Base-by-base conservation (phyloP, 352 stramenopile species). In the Pythium diclinum region DNA sequence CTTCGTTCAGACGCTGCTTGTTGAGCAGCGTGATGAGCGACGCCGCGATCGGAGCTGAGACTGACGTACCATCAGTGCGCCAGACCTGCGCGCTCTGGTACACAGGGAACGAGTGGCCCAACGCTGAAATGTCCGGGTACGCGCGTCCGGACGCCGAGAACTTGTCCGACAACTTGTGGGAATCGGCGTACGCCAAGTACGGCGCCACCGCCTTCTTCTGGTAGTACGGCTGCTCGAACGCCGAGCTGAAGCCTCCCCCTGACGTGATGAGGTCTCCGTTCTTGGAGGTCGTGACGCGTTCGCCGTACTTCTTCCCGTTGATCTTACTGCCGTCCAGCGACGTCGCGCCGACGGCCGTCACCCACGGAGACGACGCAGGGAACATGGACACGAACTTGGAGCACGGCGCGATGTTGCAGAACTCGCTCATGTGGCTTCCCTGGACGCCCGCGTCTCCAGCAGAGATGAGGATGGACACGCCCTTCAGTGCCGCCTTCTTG, bases 351-450 rank as follows among this genome's bases (percentile, higher is more conserved):
- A 93, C 78, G 1, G 77, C 72, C 11, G 83, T 87, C 23, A 88
- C 81, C 56, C 81, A 93, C n/a, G 85, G 85, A 10, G 83, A 93
- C 5, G 85, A 88, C 10, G 77, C 78, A 34, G 81, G 78, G 49
- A 93, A 88, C 78, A 88, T 85, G 32, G 78, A 70, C 46, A 88
- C 61, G 59, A 88, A 90, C 33, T 72, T 72, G 2, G 72, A 80
- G 57, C 80, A 89, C 33, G 59, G 42, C 16, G 56, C 44, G 16
- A 78, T 62, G 23, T 66, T 60, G 56, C 81, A 91, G 55, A 84
- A 89, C 3, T 49, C 58, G 52, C 76, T 67, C 9, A 92, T 59
- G 56, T 77, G 70, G 47, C 78, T 81, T 16, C 80, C 81, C 52
- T 81, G 77, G 0, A 87, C 76, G 2, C 84, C 84, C 9, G 72